These are phyloP conservation scores for Hordeum vulgare DNA, from an alignment of 176 grass and related monocot genomes.

Conservation along the genomic window MorexV3_pseudomolecules_assembly NC_058523.1:38663403-38663902, in stretches of 20 bases:
- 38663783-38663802: too few relatives aligned
- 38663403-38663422: neutral
- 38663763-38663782: too few relatives aligned
- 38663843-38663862: too few relatives aligned
- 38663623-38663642: conserved; percentile 45
- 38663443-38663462: conserved; percentile 41
- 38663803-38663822: too few relatives aligned
- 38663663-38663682: too few relatives aligned
- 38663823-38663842: too few relatives aligned
- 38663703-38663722: too few relatives aligned
- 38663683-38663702: too few relatives aligned
- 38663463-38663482: conserved; percentile 44
- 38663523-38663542: neutral
- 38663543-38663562: accelerated
- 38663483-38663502: conserved; percentile 41
- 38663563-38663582: conserved; percentile 3
- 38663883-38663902: too few relatives aligned
- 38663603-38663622: conserved; percentile 23
- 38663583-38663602: conserved; percentile 54
- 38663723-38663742: too few relatives aligned
- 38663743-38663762: too few relatives aligned
- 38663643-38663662: conserved; percentile 57
- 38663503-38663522: neutral
- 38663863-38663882: too few relatives aligned
- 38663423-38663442: conserved; percentile 49